Evolutionary conservation across 208 protist genomes (phyloP).

Genomic region (Leishmania lainsoni): DNA sequence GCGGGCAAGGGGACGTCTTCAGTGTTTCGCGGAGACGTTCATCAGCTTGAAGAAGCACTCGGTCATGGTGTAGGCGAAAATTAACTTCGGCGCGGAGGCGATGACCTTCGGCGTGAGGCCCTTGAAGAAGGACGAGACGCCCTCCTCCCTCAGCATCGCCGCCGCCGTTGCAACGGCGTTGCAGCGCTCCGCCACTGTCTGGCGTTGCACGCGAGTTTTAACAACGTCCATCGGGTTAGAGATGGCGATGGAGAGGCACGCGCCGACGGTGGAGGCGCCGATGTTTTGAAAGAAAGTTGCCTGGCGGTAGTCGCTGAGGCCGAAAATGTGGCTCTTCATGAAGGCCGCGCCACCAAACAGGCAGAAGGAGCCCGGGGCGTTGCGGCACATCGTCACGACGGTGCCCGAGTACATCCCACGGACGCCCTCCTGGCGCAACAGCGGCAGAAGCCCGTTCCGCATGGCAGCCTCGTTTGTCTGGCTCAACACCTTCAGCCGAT

Average conservation of each 20-base stretch:
- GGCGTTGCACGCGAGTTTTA: constrained; percentile 92
- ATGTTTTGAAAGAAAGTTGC: constrained; percentile 89
- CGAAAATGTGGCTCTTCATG: constrained; percentile 86
- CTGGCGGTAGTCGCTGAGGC: constrained; percentile 72
- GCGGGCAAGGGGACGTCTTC: not conserved
- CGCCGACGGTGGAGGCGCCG: constrained; percentile 80
- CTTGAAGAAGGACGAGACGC: constrained; percentile 85
- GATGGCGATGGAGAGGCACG: constrained; percentile 81
- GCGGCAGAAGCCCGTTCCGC: constrained; percentile 55
- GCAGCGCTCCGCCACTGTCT: constrained; percentile 50
- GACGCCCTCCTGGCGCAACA: constrained; percentile 81
- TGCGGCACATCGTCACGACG: constrained; percentile 85
- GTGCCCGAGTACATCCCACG: constrained; percentile 88
- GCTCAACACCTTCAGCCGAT: constrained; percentile 90
- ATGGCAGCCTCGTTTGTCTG: constrained; percentile 89
- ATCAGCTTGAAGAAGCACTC: constrained; percentile 76
- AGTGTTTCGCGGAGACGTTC: constrained; percentile 39
- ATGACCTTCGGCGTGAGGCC: constrained; percentile 89
- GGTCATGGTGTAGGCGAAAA: constrained; percentile 89
- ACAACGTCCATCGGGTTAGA: constrained; percentile 94
- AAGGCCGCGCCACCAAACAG: constrained; percentile 91
- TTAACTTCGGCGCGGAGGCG: constrained; percentile 80
- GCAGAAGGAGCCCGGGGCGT: constrained; percentile 90
- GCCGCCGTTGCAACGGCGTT: constrained; percentile 50
- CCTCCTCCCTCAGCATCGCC: constrained; percentile 80